A percentile compares a stretch with the other conserved stretches of the same genome.
These are phyloP conservation scores for Lipomyces mesembrius DNA, from an alignment of 805 yeast species.

Conservation along the genomic window DNA sequence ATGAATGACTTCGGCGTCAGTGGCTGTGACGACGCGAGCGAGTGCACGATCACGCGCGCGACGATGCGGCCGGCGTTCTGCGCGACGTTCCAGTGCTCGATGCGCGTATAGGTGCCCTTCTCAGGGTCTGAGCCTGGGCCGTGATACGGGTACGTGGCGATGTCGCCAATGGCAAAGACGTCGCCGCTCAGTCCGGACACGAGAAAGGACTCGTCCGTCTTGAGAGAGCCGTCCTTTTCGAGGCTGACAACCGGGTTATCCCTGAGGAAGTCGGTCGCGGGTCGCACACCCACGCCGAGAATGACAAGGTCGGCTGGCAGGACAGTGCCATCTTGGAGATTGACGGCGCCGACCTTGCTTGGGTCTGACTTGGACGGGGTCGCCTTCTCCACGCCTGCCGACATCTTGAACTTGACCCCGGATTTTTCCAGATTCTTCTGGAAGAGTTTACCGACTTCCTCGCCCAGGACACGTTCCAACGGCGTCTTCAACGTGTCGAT, in stretches of 20 bases:
- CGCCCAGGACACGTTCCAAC: constrained; percentile 16
- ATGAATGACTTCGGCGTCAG: constrained; percentile 16
- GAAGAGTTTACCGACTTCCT: constrained; percentile 14
- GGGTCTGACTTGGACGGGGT: not conserved
- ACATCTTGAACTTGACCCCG: constrained; percentile 11
- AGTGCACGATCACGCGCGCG: constrained; percentile 9
- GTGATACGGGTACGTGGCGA: constrained; percentile 17
- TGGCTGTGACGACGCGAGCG: not conserved
- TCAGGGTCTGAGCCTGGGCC: constrained; percentile 10
- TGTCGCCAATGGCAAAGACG: constrained; percentile 26
- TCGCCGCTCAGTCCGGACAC: constrained; percentile 18
- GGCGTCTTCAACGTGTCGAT: constrained; percentile 16
- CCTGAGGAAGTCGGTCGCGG: constrained; percentile 11
- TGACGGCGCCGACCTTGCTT: constrained; percentile 9
- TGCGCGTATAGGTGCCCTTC: constrained; percentile 8
- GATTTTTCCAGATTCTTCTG: constrained; percentile 13
- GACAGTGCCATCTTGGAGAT: constrained; percentile 18
- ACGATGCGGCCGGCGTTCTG: constrained; percentile 10
- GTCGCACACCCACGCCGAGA: constrained; percentile 21
- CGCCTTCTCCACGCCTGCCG: constrained; percentile 8
- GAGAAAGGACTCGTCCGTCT: constrained; percentile 13
- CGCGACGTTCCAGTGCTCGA: constrained; percentile 26
- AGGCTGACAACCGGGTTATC: constrained; percentile 7
- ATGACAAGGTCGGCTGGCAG: constrained; percentile 18
- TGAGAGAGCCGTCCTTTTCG: constrained; percentile 18